Evolutionary conservation across 805 yeast genomes (phyloP), one percentile per base, ranked within the genome.

Genomic region (Zygotorulaspora chibaensis): DNA sequence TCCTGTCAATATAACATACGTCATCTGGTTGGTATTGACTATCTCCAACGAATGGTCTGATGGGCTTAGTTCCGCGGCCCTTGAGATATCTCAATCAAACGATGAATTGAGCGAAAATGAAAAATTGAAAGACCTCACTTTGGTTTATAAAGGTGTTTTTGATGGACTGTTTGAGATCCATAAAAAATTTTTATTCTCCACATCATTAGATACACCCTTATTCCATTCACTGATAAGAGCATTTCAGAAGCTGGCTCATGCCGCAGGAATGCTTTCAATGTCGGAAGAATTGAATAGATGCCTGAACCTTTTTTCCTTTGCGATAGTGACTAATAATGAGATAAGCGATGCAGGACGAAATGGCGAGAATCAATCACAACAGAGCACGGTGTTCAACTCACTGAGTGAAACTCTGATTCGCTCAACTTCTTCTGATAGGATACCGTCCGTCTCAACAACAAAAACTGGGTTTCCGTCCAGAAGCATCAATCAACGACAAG

Each of bases 221-320:
- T 90, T 86, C 62, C 84, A 84, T 46, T 66, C 71, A 8, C 58
- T 83, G 2, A 79, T 89, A 2, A 70, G 96, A 33, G 76, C 95
- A 0, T 72, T 87, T 7, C 97, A 91, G 61, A 82, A 83, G 51
- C 71, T 87, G 40, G 80, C 95, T 6, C 96, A 88, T 60, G 80
- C 90, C 0, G 76, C 90, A 0, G 97, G 97, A 0, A 67, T 87
- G 12, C 63, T 89, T n/a, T 81, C 80, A 0, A 59, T 84, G 10
- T 58, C 63, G 1, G 69, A 68, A 0, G 70, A 83, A 17, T 69
- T 95, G 40, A 85, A 87, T 56, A 76, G 78, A 8, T 75, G 78
- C 25, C 52, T 81, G 38, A 51, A 58, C n/a, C 52, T 73, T n/a
- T 72, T 79, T 52, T 70, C 80, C 1, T 51, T 56, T 11, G 67